Conservation (phyloP, 2,329 filamentous ascomycete species). For the Trichoderma gracile region DNA sequence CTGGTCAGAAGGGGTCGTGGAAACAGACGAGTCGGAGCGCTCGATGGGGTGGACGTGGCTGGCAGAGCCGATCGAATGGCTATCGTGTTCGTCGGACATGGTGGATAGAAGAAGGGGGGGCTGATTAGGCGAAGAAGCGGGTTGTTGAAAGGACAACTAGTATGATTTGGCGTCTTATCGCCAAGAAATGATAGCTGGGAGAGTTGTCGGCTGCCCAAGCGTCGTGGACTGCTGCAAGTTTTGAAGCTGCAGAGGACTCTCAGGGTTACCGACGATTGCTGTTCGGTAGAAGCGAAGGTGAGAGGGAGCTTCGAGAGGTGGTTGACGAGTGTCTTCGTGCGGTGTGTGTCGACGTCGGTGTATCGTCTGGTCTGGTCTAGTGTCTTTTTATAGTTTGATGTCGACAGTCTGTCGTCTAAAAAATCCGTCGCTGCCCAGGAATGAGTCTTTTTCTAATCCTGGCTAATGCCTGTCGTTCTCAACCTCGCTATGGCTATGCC, state of each 20-base stretch:
- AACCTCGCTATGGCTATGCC: conserved; percentile 1
- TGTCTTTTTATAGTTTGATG: neutral
- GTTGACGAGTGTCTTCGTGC: neutral
- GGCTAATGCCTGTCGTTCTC: neutral
- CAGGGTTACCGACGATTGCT: too few relatives aligned
- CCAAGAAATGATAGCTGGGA: too few relatives aligned
- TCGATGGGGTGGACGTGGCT: conserved; percentile 40
- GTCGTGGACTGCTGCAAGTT: too few relatives aligned
- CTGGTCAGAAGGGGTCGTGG: conserved; percentile 40
- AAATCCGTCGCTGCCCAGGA: neutral
- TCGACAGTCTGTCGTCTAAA: conserved; percentile 2
- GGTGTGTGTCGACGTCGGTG: neutral
- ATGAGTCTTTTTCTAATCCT: conserved; percentile 13
- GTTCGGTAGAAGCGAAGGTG: too few relatives aligned
- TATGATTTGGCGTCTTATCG: too few relatives aligned
- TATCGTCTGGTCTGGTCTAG: conserved; percentile 2
- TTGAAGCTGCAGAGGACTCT: too few relatives aligned
- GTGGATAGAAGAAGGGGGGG: neutral
- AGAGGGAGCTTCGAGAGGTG: neutral
- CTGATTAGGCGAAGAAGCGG: neutral
- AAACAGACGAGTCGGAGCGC: conserved; percentile 42
- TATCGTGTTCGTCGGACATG: conserved; percentile 33
- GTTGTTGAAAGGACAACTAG: neutral
- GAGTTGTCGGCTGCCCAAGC: too few relatives aligned
- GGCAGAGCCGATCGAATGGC: conserved; percentile 31